phyloP scores from a whole-genome alignment of 2,329 filamentous ascomycete genomes.

The Colletotrichum liriopes region DNA sequence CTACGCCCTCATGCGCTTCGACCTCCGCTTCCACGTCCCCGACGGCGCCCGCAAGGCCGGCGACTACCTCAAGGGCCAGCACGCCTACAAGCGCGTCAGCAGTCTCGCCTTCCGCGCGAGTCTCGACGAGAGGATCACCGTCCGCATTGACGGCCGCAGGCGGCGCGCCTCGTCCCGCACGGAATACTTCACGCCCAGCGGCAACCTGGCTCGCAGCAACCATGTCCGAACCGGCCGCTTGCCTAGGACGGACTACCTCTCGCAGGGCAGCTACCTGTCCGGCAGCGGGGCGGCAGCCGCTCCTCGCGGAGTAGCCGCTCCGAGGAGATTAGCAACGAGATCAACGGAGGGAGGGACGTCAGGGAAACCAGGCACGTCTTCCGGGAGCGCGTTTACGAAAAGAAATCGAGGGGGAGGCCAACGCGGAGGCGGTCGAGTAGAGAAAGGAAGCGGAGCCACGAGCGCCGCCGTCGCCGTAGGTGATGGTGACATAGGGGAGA shows the following conservation, averaged over 20 bases:
- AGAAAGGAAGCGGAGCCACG: slow-evolving; percentile 20
- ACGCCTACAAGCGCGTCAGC: slow-evolving; percentile 37
- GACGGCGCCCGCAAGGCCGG: slow-evolving; percentile 76
- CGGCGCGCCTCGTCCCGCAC: slow-evolving; percentile 13
- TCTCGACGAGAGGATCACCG: slow-evolving; percentile 3
- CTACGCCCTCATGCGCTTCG: slow-evolving; percentile 79
- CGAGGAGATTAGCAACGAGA: slow-evolving; percentile 18
- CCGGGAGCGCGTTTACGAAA: slow-evolving; percentile 23
- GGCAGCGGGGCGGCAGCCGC: background rate
- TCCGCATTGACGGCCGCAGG: background rate
- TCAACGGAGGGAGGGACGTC: background rate
- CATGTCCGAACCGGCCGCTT: background rate
- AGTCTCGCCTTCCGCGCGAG: slow-evolving; percentile 23
- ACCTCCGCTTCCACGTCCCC: slow-evolving; percentile 76
- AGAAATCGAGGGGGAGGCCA: slow-evolving; percentile 13
- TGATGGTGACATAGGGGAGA: background rate
- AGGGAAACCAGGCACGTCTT: slow-evolving; percentile 12
- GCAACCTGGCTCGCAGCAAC: background rate
- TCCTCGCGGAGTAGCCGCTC: slow-evolving; percentile 17
- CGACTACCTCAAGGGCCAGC: slow-evolving; percentile 56
- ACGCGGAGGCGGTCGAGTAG: slow-evolving; percentile 10
- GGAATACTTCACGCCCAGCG: slow-evolving; percentile 19
- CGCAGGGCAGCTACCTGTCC: slow-evolving; percentile 3
- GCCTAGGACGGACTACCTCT: slow-evolving; percentile 1
- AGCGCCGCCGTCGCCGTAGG: slow-evolving; percentile 12